Conservation (phyloP, 164 flowering plant genomes). For the Nelumbo lutea region DNA sequence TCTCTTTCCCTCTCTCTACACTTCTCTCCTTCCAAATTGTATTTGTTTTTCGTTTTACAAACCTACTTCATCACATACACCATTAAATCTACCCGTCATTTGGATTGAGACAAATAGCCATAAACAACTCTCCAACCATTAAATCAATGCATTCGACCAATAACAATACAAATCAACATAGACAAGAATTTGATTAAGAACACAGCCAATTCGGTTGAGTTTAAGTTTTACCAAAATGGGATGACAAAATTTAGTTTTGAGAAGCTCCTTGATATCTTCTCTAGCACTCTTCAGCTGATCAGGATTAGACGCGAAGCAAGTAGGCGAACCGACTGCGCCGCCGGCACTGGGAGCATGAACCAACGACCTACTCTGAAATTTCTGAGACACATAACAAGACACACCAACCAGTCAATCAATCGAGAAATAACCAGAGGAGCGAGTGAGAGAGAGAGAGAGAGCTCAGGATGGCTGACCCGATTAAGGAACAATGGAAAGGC, state of each 20-base stretch:
- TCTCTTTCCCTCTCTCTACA: no score
- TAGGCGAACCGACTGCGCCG: slow-evolving; percentile 32
- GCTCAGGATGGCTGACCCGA: slow-evolving; percentile 26
- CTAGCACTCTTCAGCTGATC: slow-evolving; percentile 77
- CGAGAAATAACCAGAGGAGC: background rate
- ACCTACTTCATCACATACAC: no score
- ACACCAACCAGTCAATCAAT: background rate
- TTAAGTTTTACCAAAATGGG: slow-evolving; percentile 62
- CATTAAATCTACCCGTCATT: background rate
- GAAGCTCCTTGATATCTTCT: slow-evolving; percentile 77
- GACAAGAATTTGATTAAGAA: background rate
- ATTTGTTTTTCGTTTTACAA: no score
- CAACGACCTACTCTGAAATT: slow-evolving; percentile 27
- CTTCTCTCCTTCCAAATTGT: no score
- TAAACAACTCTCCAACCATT: background rate
- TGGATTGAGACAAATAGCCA: background rate
- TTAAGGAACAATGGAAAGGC: slow-evolving; percentile 29
- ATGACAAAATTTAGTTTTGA: slow-evolving; percentile 63
- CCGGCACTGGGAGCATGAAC: slow-evolving; percentile 15
- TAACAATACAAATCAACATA: background rate
- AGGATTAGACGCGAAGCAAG: slow-evolving; percentile 60
- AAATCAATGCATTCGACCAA: background rate
- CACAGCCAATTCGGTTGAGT: background rate
- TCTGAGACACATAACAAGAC: background rate
- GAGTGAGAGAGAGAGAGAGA: background rate